Percentiles rank a stretch among this genome's conserved stretches.
phyloP scores from a whole-genome alignment of 2,329 filamentous ascomycete species.

The Aspergillus hiratsukae region DNA sequence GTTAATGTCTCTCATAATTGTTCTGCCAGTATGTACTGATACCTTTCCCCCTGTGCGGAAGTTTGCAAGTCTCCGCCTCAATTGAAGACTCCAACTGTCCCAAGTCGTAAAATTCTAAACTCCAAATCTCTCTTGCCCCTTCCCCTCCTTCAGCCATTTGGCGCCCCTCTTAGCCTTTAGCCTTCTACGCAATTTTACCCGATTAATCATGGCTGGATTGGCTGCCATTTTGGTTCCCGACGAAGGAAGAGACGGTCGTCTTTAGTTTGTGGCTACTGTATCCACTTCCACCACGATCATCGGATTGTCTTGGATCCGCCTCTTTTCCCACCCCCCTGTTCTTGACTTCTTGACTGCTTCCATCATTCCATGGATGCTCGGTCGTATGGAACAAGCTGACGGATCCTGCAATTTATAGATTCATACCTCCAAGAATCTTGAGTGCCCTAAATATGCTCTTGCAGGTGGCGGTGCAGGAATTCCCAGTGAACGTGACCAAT shows the following conservation, averaged over 20 bases:
- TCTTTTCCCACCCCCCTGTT: constrained; percentile 7
- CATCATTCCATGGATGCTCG: not conserved
- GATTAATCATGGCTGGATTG: constrained; percentile 8
- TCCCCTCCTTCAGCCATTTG: not conserved
- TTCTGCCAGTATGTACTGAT: not conserved
- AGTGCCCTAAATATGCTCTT: not conserved
- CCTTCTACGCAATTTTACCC: constrained; percentile 8
- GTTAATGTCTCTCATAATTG: not conserved
- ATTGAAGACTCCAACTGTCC: not conserved
- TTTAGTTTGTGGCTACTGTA: constrained; percentile 20
- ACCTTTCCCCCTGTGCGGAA: not conserved
- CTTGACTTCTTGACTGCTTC: constrained; percentile 14
- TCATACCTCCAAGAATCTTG: not conserved
- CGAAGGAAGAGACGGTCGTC: constrained; percentile 15
- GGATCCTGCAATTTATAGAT: not conserved
- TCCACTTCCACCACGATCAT: constrained; percentile 23
- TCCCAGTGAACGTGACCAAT: not conserved
- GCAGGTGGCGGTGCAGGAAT: not conserved
- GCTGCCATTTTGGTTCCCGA: constrained; percentile 10
- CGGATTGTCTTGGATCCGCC: constrained; percentile 6
- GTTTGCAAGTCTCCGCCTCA: not conserved
- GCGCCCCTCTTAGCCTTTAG: not conserved
- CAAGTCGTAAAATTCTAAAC: not conserved
- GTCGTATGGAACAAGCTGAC: constrained; percentile 17
- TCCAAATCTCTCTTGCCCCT: not conserved